Evolutionary conservation across 1,139 yeast species (phyloP).

Genomic region (Kodamaea arcana): DNA sequence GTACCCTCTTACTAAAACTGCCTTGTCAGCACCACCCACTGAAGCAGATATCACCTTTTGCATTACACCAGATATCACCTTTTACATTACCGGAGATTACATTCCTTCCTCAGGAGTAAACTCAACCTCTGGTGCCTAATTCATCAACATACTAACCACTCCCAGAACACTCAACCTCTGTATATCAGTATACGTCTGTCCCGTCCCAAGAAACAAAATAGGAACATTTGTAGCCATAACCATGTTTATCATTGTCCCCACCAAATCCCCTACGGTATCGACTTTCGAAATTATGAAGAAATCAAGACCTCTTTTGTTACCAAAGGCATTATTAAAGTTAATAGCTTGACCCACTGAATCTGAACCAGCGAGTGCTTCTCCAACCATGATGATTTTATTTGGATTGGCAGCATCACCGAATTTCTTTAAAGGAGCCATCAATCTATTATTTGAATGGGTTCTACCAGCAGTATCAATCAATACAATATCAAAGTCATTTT

Average conservation of each 20-base stretch:
- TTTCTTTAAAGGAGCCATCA: constrained; percentile 93
- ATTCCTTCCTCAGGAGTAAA: too few relatives aligned
- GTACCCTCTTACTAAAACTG: too few relatives aligned
- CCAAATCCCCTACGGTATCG: constrained; percentile 95
- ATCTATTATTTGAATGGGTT: constrained; percentile 89
- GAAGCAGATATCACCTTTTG: too few relatives aligned
- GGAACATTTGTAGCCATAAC: constrained; percentile 96
- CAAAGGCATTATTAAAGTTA: constrained; percentile 91
- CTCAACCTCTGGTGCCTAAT: too few relatives aligned
- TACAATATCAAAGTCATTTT: constrained; percentile 69
- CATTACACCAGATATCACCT: too few relatives aligned
- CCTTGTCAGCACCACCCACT: too few relatives aligned
- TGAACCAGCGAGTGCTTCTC: constrained; percentile 96
- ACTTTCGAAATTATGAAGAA: constrained; percentile 93
- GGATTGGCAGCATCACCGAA: constrained; percentile 96
- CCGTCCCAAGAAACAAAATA: constrained; percentile 91
- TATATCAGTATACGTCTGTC: constrained; percentile 94
- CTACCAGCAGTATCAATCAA: constrained; percentile 97
- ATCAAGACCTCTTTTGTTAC: constrained; percentile 74
- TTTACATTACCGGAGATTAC: too few relatives aligned
- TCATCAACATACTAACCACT: constrained; percentile 84
- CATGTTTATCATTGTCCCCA: constrained; percentile 97
- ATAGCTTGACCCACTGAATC: constrained; percentile 95
- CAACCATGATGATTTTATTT: constrained; percentile 96
- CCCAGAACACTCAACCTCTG: constrained; percentile 89